Conservation (phyloP, 768 basidiomycete genomes). For the Suillus paluster region DNA sequence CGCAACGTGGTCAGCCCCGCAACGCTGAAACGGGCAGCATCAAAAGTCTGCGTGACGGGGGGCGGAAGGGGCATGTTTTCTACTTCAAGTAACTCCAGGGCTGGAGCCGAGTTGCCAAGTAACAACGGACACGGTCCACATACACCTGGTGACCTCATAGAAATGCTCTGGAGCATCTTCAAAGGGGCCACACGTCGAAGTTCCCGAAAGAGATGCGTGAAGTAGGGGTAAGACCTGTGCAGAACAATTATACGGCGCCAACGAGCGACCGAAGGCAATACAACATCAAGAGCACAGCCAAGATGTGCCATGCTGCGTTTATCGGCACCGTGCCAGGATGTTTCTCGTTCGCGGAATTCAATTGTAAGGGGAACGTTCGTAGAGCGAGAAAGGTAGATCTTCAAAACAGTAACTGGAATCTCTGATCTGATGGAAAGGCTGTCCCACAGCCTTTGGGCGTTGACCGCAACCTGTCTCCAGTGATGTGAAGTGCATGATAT, state of each 20-base stretch:
- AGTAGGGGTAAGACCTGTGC: constrained; percentile 7
- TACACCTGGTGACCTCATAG: constrained; percentile 1
- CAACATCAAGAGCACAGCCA: not conserved
- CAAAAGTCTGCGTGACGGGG: constrained; percentile 6
- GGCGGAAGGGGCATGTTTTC: constrained; percentile 8
- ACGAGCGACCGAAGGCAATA: not conserved
- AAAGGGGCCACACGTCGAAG: constrained; percentile 1
- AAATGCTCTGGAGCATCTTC: constrained; percentile 8
- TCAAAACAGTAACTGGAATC: not conserved
- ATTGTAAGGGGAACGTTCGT: constrained; percentile 1
- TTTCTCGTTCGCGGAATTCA: constrained; percentile 4
- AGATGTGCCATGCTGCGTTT: constrained; percentile 7
- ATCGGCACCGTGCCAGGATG: constrained; percentile 1
- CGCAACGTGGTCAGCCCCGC: constrained; percentile 6
- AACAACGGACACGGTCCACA: constrained; percentile 5
- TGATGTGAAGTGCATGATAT: constrained; percentile 7
- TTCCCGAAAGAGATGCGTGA: constrained; percentile 5
- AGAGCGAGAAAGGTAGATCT: not conserved
- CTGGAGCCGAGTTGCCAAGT: constrained; percentile 1
- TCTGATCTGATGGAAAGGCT: constrained; percentile 6
- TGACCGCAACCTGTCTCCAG: constrained; percentile 5
- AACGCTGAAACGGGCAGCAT: constrained; percentile 6
- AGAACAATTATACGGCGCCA: constrained; percentile 4
- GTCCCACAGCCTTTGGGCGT: constrained; percentile 6
- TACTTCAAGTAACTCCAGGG: constrained; percentile 2